Evolutionary conservation across 352 stramenopile species (phyloP).

Genomic region (Peronospora farinosa): DNA sequence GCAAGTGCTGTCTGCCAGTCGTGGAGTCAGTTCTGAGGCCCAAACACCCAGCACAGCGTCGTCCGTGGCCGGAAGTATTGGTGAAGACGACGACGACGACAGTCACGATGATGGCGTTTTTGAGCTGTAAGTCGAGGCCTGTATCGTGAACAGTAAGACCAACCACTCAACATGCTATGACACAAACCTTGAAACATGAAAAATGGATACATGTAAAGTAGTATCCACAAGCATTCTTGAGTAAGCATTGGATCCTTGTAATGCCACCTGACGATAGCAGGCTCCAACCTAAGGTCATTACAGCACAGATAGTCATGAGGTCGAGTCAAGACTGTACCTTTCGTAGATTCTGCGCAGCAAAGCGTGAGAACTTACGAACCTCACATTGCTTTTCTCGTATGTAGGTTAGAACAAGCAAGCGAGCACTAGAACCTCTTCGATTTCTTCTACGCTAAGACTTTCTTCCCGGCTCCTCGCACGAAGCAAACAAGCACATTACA

Average conservation of each 20-base stretch:
- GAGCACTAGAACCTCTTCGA: too few species aligned
- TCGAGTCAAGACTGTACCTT: too few species aligned
- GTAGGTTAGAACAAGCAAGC: too few species aligned
- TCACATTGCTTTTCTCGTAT: too few species aligned
- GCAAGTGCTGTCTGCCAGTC: conserved; percentile 32
- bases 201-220: not conserved
- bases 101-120: conserved; percentile 28
- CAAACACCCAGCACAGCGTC: conserved; percentile 8
- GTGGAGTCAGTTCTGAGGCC: conserved; percentile 16
- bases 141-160: conserved; percentile 18
- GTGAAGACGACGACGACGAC: conserved; percentile 13
- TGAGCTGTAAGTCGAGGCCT: conserved; percentile 18
- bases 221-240: not conserved
- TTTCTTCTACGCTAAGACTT: too few species aligned
- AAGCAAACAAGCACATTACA: too few species aligned
- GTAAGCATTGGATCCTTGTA: not conserved
- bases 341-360: too few species aligned
- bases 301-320: not conserved
- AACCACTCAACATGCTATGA: conserved; percentile 18
- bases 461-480: too few species aligned
- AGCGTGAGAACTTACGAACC: too few species aligned
- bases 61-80: conserved; percentile 20
- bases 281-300: not conserved
- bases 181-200: conserved; percentile 1
- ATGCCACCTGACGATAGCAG: not conserved